Conservation (phyloP, 257 asterid species). For the Ocimum tenuiflorum region DNA sequence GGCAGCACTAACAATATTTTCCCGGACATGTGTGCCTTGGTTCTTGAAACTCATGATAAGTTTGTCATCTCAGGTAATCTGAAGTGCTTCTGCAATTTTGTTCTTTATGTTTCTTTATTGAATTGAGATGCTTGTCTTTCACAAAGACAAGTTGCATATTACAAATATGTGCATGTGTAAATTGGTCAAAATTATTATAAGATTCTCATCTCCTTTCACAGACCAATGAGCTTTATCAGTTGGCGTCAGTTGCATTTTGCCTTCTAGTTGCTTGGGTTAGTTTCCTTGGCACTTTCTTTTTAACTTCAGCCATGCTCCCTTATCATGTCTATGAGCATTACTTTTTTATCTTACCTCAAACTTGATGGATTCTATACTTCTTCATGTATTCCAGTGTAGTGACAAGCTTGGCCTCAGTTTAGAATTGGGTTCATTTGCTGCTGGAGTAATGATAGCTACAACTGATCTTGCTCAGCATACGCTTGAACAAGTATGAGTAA, state of each 20-base stretch:
- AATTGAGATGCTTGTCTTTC: constrained; percentile 1
- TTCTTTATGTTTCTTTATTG: neutral
- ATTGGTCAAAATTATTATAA: constrained; percentile 15
- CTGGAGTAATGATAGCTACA: constrained; percentile 98
- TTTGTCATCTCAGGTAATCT: constrained; percentile 85
- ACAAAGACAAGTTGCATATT: neutral
- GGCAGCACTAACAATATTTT: constrained; percentile 63
- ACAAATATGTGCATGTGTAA: constrained; percentile 10
- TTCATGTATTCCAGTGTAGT: constrained; percentile 69
- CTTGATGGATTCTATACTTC: constrained; percentile 18
- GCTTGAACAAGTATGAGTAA: constrained; percentile 69
- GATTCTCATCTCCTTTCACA: constrained; percentile 31
- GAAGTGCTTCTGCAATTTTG: neutral
- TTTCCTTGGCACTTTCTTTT: constrained; percentile 15
- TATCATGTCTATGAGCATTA: neutral
- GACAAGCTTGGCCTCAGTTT: constrained; percentile 98
- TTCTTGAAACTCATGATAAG: constrained; percentile 96
- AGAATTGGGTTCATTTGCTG: constrained; percentile 99
- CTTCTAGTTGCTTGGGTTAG: constrained; percentile 98
- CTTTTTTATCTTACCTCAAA: neutral
- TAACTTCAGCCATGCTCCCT: neutral
- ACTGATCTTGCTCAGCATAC: constrained; percentile 98
- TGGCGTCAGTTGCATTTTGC: constrained; percentile 97
- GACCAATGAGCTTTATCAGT: constrained; percentile 97
- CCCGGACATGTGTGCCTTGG: constrained; percentile 97